Evolutionary conservation across 805 yeast species (phyloP).

Genomic region (Candida easanensis): DNA sequence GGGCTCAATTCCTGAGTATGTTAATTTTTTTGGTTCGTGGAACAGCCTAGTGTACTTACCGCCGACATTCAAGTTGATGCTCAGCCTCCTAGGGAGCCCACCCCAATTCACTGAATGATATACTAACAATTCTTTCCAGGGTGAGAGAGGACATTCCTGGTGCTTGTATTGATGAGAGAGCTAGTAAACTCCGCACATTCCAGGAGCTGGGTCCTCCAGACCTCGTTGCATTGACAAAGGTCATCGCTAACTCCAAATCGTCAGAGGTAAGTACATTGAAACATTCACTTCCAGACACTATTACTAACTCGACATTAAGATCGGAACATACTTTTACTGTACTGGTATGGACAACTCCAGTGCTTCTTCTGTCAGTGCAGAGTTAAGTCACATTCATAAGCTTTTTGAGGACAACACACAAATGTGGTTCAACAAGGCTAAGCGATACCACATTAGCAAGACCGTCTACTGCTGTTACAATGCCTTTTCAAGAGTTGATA

Average conservation of each 20-base stretch:
- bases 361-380: slow-evolving; percentile 76
- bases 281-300: too few relatives aligned
- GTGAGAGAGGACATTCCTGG: slow-evolving; percentile 59
- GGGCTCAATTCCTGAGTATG: slow-evolving; percentile 63
- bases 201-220: slow-evolving; percentile 77
- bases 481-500: slow-evolving; percentile 63
- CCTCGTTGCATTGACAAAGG: slow-evolving; percentile 50
- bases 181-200: slow-evolving; percentile 54
- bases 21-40: slow-evolving; percentile 11
- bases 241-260: slow-evolving; percentile 59
- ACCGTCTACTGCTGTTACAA: slow-evolving; percentile 73
- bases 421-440: slow-evolving; percentile 77
- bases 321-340: slow-evolving; percentile 73
- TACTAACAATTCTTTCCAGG: slow-evolving; percentile 27
- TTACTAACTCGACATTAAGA: slow-evolving; percentile 21
- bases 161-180: slow-evolving; percentile 60
- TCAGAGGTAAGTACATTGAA: slow-evolving; percentile 13
- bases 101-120: not conserved
- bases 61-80: not conserved
- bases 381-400: slow-evolving; percentile 63
- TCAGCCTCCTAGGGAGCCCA: not conserved
- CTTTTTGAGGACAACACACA: slow-evolving; percentile 61
- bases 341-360: slow-evolving; percentile 76
- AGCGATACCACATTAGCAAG: slow-evolving; percentile 66
- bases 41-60: not conserved